Evolutionary conservation across 768 basidiomycete genomes (phyloP).

Genomic region (Trametes maxima): DNA sequence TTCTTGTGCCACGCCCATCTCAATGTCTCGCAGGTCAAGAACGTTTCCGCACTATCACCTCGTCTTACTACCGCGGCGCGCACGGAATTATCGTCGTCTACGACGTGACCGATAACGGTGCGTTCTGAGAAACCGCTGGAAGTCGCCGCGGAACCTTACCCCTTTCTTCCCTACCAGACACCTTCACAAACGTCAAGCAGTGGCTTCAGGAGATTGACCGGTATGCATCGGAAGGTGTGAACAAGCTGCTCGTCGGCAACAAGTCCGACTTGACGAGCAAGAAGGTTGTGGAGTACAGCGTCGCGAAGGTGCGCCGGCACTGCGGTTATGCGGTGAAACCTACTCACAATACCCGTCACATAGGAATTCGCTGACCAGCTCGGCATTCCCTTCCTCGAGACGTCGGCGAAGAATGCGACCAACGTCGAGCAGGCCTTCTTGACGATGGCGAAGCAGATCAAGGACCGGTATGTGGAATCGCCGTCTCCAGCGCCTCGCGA

Average conservation of each 20-base stretch:
- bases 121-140: slow-evolving; percentile 17
- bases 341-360: background rate
- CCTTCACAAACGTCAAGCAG: slow-evolving; percentile 94
- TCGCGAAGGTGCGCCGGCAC: slow-evolving; percentile 65
- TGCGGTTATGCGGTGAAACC: background rate
- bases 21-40: slow-evolving; percentile 77
- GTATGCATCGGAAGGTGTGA: slow-evolving; percentile 97
- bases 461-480: slow-evolving; percentile 65
- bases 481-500: background rate
- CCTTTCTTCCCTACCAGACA: slow-evolving; percentile 59
- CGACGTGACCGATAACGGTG: slow-evolving; percentile 94
- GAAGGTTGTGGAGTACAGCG: slow-evolving; percentile 90
- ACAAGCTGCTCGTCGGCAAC: slow-evolving; percentile 98
- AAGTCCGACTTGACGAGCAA: slow-evolving; percentile 98
- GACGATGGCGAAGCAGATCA: slow-evolving; percentile 97
- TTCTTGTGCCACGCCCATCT: background rate
- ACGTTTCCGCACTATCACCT: slow-evolving; percentile 97
- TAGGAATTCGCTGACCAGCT: slow-evolving; percentile 97
- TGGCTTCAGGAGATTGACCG: slow-evolving; percentile 93
- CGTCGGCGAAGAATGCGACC: slow-evolving; percentile 98
- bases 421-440: slow-evolving; percentile 99
- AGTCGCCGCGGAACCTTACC: background rate
- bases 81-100: slow-evolving; percentile 99
- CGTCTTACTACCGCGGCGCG: slow-evolving; percentile 99
- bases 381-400: slow-evolving; percentile 94